Evolutionary conservation across 1,284 basidiomycete species (phyloP).

Genomic region (Papiliotrema terrestris): DNA sequence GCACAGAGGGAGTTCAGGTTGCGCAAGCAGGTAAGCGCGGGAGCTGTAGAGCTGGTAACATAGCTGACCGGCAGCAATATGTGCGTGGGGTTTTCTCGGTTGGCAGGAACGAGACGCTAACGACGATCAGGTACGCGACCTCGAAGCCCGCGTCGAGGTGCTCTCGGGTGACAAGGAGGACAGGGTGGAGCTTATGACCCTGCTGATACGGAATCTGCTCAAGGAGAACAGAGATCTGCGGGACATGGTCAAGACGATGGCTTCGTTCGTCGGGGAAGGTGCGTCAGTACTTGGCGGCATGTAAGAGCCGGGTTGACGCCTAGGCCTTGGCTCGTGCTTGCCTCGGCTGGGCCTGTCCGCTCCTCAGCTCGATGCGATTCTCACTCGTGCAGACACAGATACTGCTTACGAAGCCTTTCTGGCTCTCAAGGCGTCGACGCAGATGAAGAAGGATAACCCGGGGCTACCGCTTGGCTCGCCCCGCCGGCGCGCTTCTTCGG

Average conservation of each 20-base stretch:
- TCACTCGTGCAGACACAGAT: conserved; percentile 81
- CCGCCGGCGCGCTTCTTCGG: not conserved
- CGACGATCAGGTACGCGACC: conserved; percentile 70
- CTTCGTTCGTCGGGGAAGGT: conserved; percentile 79
- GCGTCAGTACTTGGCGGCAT: conserved; percentile 41
- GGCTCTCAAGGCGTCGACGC: conserved; percentile 45
- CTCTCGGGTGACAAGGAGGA: conserved; percentile 85
- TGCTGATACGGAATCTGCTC: conserved; percentile 82
- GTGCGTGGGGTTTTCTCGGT: conserved; percentile 15
- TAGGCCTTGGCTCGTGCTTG: conserved; percentile 58
- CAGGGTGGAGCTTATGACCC: conserved; percentile 71
- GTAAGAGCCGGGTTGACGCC: not conserved
- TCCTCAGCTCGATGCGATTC: conserved; percentile 69
- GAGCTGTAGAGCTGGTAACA: conserved; percentile 2
- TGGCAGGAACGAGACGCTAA: not conserved
- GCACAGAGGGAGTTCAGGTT: conserved; percentile 88
- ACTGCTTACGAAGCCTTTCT: conserved; percentile 86
- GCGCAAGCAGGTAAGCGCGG: conserved; percentile 72
- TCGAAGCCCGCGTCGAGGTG: conserved; percentile 85
- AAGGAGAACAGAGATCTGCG: conserved; percentile 80
- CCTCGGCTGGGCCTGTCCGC: conserved; percentile 69
- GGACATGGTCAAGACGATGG: conserved; percentile 67
- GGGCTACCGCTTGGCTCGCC: conserved; percentile 27
- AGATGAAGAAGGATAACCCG: conserved; percentile 34
- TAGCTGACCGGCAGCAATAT: conserved; percentile 34